A percentile compares a stretch with the other conserved stretches of the same genome.
Conservation (phyloP, 352 stramenopile species). For the Phytopythium montanum region DNA sequence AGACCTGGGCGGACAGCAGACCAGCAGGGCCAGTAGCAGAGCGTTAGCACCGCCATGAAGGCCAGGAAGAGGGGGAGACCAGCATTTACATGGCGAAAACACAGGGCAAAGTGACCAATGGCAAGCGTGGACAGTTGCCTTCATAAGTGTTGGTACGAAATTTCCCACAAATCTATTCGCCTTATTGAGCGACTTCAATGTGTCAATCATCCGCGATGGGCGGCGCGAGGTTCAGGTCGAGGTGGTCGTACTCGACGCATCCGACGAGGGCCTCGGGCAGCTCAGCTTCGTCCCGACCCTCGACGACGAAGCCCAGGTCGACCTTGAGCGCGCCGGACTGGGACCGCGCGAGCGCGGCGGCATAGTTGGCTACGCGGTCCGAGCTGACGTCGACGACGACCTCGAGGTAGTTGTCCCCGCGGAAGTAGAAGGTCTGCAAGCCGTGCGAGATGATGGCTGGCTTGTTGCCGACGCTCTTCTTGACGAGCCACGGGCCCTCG, state of each 20-base stretch:
- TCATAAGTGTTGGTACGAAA: constrained; percentile 10
- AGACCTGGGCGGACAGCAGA: constrained; percentile 41
- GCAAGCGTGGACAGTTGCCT: neutral
- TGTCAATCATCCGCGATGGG: constrained; percentile 22
- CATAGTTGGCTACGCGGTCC: constrained; percentile 68
- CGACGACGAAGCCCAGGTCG: constrained; percentile 80
- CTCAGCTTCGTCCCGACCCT: constrained; percentile 62
- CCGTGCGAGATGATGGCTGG: constrained; percentile 71
- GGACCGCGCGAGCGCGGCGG: constrained; percentile 70
- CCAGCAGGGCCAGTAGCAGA: neutral
- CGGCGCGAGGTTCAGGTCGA: constrained; percentile 57
- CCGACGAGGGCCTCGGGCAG: constrained; percentile 78
- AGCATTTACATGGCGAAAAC: too few species aligned
- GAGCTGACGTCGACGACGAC: constrained; percentile 76
- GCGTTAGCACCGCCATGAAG: neutral
- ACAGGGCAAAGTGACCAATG: too few species aligned
- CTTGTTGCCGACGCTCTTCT: constrained; percentile 77
- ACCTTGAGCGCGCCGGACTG: constrained; percentile 62
- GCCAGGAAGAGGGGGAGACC: neutral
- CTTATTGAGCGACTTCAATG: neutral
- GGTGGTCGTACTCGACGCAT: constrained; percentile 74
- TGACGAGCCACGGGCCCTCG: constrained; percentile 78
- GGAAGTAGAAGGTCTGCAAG: constrained; percentile 60
- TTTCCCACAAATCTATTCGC: neutral
- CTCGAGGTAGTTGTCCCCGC: constrained; percentile 64